Evolutionary conservation across 768 basidiomycete species (phyloP), one percentile per base, ranked within the genome.

Genomic region (Dentipellis sp.): DNA sequence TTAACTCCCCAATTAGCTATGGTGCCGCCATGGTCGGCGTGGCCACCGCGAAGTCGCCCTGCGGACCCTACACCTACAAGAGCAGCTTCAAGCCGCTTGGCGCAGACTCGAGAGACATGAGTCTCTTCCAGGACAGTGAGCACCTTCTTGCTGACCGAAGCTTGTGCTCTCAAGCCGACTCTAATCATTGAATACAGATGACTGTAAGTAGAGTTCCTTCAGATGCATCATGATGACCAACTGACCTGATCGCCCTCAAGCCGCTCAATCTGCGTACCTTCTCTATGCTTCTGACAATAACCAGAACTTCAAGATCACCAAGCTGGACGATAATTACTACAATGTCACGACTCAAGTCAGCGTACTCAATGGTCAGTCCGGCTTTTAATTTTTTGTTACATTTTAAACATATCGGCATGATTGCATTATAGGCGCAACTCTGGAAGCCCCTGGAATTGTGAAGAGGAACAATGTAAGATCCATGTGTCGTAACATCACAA

Each of bases 281-380:
- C 71, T 84, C 16, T 84, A 82, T 61, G 82, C 82, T 16, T 82
- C 81, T 5, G 82, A 84, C 67, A 81, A 81, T 67, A 84, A 84
- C 65, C 79, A 82, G 67, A 80, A 83, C 64, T 83, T 83, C 74
- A 84, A 84, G 72, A 82, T 84, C 21, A 74, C 82, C 11, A 68
- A 67, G 51, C 66, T 83, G 54, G 79, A 82, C 59, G 58, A 74
- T n/a, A 75, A 82, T 63, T 84, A 82, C 59, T 79, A 82, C 62
- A 79, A 78, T 56, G 78, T 84, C 16, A 70, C 73, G 0, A 67
- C 75, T 10, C 72, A 77, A 54, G 74, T 73, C 3, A 75, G 74
- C 54, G 72, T 74, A 6, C 63, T 82, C 48, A 63, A 70, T 54
- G 77, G 79, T 78, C 50, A 50, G 48, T 22, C 1, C 1, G 3